Conservation (phyloP, 2,329 filamentous ascomycete species). For the Westerdykella sp. region DNA sequence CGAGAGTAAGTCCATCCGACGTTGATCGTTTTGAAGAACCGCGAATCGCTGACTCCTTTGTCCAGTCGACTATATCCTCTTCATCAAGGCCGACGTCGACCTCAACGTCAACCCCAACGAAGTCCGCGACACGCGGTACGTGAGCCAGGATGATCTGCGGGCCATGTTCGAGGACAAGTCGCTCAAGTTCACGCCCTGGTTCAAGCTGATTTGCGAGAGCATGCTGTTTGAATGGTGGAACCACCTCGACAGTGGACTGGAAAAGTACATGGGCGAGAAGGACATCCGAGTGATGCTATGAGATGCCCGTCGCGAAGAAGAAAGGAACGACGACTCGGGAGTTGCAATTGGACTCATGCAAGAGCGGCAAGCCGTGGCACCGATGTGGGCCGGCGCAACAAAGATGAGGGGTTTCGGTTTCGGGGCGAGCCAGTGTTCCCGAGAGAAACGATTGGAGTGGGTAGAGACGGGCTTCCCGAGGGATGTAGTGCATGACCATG, state of each 20-base stretch:
- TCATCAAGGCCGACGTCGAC: constrained; percentile 84
- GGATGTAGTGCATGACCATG: constrained; percentile 7
- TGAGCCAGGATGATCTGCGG: constrained; percentile 75
- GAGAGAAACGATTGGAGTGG: neutral
- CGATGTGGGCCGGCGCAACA: too few species aligned
- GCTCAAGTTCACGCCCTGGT: constrained; percentile 94
- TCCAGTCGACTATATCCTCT: constrained; percentile 89
- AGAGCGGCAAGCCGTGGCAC: too few species aligned
- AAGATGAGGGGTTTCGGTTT: too few species aligned
- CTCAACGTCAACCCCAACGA: constrained; percentile 80
- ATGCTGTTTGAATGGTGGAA: constrained; percentile 99
- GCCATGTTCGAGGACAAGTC: constrained; percentile 73
- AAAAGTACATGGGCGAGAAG: constrained; percentile 79
- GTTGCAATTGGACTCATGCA: too few species aligned
- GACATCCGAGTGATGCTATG: constrained; percentile 75
- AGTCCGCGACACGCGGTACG: constrained; percentile 77
- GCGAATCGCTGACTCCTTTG: constrained; percentile 14
- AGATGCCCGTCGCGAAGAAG: too few species aligned
- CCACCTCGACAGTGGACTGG: constrained; percentile 71
- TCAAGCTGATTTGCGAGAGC: constrained; percentile 96
- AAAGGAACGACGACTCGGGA: too few species aligned
- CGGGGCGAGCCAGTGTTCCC: too few species aligned
- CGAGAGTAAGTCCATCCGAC: constrained; percentile 62
- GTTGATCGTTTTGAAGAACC: neutral
- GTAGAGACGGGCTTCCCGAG: constrained; percentile 4